Conservation (phyloP, 2,329 filamentous ascomycete genomes). For the Torrubiella hemipterigena region DNA sequence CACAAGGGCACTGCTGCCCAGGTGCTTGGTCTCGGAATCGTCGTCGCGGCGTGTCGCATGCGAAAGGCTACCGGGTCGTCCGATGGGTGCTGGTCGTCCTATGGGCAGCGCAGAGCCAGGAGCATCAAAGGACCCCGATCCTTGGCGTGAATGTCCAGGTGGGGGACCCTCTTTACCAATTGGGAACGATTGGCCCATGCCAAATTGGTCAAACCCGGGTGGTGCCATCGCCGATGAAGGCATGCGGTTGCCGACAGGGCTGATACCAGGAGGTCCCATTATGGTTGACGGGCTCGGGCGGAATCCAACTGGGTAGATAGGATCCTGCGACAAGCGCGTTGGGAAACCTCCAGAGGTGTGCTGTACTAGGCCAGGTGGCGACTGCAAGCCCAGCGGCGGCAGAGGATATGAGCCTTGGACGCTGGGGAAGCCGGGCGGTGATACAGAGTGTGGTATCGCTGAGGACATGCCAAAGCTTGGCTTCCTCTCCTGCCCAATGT, state of each 20-base stretch:
- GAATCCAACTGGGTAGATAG: constrained; percentile 34
- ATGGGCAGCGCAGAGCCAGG: constrained; percentile 55
- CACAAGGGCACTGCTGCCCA: constrained; percentile 83
- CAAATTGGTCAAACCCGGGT: constrained; percentile 25
- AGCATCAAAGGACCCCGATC: constrained; percentile 56
- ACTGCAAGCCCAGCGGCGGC: constrained; percentile 41
- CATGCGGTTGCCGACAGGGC: constrained; percentile 30
- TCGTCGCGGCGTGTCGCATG: constrained; percentile 41
- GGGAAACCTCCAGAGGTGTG: constrained; percentile 37
- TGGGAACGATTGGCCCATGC: constrained; percentile 17
- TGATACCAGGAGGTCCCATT: constrained; percentile 38
- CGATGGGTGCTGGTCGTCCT: constrained; percentile 74
- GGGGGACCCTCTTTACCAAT: constrained; percentile 21
- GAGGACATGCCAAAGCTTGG: constrained; percentile 31
- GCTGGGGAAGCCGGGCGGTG: constrained; percentile 37
- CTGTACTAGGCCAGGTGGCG: constrained; percentile 24
- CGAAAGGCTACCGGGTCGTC: constrained; percentile 65
- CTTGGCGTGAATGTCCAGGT: constrained; percentile 59
- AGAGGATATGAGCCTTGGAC: constrained; percentile 30
- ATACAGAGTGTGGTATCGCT: constrained; percentile 31
- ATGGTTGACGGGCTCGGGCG: constrained; percentile 33
- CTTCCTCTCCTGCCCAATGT: constrained; percentile 52
- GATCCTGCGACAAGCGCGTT: constrained; percentile 43
- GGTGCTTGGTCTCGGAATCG: constrained; percentile 63
- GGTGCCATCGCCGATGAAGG: constrained; percentile 23